These are phyloP conservation scores for Zygosaccharomyces pseudobailii DNA, from an alignment of 1,139 yeast species.

Conservation along the genomic window DNA sequence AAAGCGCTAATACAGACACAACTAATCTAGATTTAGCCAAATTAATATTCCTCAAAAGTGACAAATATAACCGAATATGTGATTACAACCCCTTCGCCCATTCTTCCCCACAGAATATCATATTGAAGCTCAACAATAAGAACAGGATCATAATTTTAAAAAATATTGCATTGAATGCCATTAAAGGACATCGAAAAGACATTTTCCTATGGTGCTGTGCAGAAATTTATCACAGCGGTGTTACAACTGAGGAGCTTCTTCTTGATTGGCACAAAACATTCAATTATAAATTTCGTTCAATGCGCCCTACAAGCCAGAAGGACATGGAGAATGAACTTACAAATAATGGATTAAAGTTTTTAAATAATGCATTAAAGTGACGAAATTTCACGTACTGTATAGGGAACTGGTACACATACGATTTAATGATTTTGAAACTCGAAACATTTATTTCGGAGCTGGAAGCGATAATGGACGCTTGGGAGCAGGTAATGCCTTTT, in stretches of 20 bases:
- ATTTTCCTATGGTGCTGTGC: conserved; percentile 27
- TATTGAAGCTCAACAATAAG: conserved; percentile 18
- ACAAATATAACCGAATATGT: neutral
- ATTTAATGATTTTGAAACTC: too few species aligned
- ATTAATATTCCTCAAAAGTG: conserved; percentile 12
- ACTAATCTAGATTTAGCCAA: conserved; percentile 20
- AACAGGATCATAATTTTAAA: conserved; percentile 22
- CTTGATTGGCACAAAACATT: conserved; percentile 23
- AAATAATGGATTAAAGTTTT: conserved; percentile 9
- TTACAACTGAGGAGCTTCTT: conserved; percentile 19
- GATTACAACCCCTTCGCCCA: conserved; percentile 22
- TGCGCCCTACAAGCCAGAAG: conserved; percentile 3
- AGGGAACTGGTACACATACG: conserved; percentile 23
- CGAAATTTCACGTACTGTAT: conserved; percentile 39
- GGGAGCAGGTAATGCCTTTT: conserved; percentile 41
- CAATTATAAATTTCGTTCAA: conserved; percentile 20
- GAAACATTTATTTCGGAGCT: conserved; percentile 31
- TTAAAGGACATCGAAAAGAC: conserved; percentile 16
- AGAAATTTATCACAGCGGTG: conserved; percentile 20
- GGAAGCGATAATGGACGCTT: conserved; percentile 35
- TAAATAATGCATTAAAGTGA: conserved; percentile 9
- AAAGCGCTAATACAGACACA: neutral
- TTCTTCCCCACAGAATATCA: conserved; percentile 17
- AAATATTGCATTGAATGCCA: conserved; percentile 23
- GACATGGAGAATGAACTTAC: conserved; percentile 8